These are phyloP conservation scores for Dacryopinax spathularia DNA, from an alignment of 768 basidiomycete species.

Conservation along the genomic window DNA sequence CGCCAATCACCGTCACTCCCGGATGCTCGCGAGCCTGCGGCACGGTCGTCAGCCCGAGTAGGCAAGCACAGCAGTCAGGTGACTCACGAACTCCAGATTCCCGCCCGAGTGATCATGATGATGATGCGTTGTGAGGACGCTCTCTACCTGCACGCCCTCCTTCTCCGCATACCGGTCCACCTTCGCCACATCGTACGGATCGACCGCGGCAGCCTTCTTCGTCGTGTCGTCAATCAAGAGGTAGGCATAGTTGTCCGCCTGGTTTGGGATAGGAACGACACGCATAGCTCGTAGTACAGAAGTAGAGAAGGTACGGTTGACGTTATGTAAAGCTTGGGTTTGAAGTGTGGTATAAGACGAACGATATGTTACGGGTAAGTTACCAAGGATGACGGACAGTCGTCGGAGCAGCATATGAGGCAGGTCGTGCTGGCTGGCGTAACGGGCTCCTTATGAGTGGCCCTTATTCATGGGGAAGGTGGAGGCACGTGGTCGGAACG, in stretches of 20 bases:
- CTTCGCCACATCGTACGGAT: conserved; percentile 63
- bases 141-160: conserved; percentile 50
- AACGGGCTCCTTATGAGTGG: neutral
- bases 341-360: neutral
- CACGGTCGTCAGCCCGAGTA: neutral
- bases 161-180: conserved; percentile 47
- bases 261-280: conserved; percentile 63
- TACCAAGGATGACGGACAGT: neutral
- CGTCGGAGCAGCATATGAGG: neutral
- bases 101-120: conserved; percentile 84
- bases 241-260: conserved; percentile 75
- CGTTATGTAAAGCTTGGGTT: neutral
- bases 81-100: conserved; percentile 30
- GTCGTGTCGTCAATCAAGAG: conserved; percentile 56
- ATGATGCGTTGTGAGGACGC: conserved; percentile 81
- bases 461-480: neutral
- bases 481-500: neutral
- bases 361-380: neutral
- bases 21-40: conserved; percentile 33
- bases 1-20: conserved; percentile 59
- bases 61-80: conserved; percentile 10
- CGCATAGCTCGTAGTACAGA: conserved; percentile 35
- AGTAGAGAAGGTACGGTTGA: neutral
- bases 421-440: neutral
- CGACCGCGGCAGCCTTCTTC: conserved; percentile 57